A percentile compares a stretch with the other conserved stretches of the same genome.
Conservation (phyloP, 2,329 filamentous ascomycete genomes). For the Ophiostoma angusticollis region DNA sequence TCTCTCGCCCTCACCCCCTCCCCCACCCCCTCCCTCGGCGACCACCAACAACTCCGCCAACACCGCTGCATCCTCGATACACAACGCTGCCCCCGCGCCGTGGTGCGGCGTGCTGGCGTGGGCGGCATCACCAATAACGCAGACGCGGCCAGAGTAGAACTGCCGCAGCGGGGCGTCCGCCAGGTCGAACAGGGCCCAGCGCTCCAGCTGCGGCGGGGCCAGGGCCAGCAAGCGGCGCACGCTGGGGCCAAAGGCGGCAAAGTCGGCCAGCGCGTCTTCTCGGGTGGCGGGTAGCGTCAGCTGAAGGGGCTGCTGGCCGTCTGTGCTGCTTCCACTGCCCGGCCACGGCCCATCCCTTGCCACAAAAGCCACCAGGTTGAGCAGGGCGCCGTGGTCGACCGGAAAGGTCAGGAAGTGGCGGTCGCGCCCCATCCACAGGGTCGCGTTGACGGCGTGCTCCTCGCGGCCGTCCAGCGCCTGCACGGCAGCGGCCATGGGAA, state of each 20-base stretch:
- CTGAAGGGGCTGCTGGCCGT: slow-evolving; percentile 4
- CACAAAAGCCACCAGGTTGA: slow-evolving; percentile 38
- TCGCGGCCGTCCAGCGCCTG: slow-evolving; percentile 36
- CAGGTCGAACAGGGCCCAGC: slow-evolving; percentile 35
- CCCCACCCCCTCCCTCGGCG: slow-evolving; percentile 21
- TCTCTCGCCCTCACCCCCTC: too few relatives aligned
- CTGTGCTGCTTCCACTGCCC: too few relatives aligned
- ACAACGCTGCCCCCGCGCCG: slow-evolving; percentile 45
- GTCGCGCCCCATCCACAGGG: slow-evolving; percentile 29
- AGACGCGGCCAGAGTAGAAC: slow-evolving; percentile 30
- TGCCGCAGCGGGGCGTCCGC: slow-evolving; percentile 28
- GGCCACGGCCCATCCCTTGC: slow-evolving; percentile 23
- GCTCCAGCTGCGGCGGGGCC: slow-evolving; percentile 19
- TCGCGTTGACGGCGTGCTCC: slow-evolving; percentile 18
- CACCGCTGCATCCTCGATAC: slow-evolving; percentile 38
- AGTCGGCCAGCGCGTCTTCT: slow-evolving; percentile 23
- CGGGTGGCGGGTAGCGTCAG: slow-evolving; percentile 18
- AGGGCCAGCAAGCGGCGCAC: slow-evolving; percentile 21
- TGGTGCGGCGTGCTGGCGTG: slow-evolving; percentile 50
- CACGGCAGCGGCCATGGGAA: slow-evolving; percentile 38
- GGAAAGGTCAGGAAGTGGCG: slow-evolving; percentile 51
- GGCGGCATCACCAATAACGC: slow-evolving; percentile 47
- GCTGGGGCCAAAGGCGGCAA: slow-evolving; percentile 21
- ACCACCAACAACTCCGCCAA: slow-evolving; percentile 33
- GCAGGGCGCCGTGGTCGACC: slow-evolving; percentile 37